Base-by-base conservation (phyloP, 1,139 yeast genomes). In the Zygosaccharomyces sapae region DNA sequence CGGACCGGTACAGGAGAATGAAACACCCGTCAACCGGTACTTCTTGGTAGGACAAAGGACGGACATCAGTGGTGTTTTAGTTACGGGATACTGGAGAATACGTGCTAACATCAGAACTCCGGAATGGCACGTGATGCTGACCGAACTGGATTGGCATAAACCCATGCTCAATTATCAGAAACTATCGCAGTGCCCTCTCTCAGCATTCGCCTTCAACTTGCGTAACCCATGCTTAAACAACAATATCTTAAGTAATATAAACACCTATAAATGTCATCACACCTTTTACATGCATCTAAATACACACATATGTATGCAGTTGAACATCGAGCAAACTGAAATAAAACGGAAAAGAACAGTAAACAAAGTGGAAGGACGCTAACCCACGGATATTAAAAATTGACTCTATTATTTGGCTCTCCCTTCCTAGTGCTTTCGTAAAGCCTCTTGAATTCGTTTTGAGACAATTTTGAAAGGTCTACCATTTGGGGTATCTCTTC, bases 41-140 rank as follows among this genome's bases (percentile, higher is more conserved):
- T 20, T 20, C 22, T 20, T 20, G 5, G 22, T 4, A 20, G 22
- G 22, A 20, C 22, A 20, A 20, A 20, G 22, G 22, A 20, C 22
- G 22, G 22, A 20, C 22, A 20, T 20, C 5, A 20, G 22, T 20
- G 22, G 22, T 20, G 22, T 20, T 22, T 22, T 22, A 22, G 20
- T 22, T 22, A 5, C 25, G 25, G 25, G 25, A 22, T 6, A 7
- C 25, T 22, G 25, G 25, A 22, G 25, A 22, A 22, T 7, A 22
- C 25, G 25, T 29, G 18, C 13, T n/a, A 9, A 22, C 47, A 78
- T 67, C 36, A 81, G 80, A 35, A 80, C 79, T 7, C 85, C 86
- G 1, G 83, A 80, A 58, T 81, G 86, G 16, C 83, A 76, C 1
- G 85, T 78, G 37, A 76, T 65, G 24, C 77, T 77, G 36, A 80